Conservation (phyloP, 176 grass and related monocot species). For the Dendrocalamus sinicus region DNA sequence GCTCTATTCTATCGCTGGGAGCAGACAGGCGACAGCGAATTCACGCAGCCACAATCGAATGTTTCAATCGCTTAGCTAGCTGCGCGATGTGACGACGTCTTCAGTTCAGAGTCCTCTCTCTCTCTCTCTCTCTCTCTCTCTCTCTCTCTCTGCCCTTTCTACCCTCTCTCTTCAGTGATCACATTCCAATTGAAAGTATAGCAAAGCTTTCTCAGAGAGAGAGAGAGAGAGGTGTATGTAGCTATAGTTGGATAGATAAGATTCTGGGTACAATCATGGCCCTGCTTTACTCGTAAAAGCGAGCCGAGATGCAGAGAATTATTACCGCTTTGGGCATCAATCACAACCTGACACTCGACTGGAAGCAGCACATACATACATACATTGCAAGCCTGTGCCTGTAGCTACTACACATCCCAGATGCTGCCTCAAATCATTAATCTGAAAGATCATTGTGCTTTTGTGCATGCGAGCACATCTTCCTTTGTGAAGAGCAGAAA, state of each 20-base stretch:
- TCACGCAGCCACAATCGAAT: conserved; percentile 46
- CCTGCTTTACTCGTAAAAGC: conserved; percentile 57
- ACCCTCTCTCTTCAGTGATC: not conserved
- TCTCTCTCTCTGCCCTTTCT: not conserved
- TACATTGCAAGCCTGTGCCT: conserved; percentile 5
- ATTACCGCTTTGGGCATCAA: conserved; percentile 53
- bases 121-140: not conserved
- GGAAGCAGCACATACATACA: not conserved
- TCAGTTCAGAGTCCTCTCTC: not conserved
- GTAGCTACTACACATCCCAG: conserved; percentile 25
- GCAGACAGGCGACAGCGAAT: conserved; percentile 50
- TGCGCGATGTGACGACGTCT: conserved; percentile 25
- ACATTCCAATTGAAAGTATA: not conserved
- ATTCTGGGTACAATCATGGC: conserved; percentile 70
- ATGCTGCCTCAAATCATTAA: conserved; percentile 21
- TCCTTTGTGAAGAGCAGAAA: conserved; percentile 28
- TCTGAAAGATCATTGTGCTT: not conserved
- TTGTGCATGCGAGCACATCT: not conserved
- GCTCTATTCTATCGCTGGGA: conserved; percentile 16
- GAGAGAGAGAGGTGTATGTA: conserved; percentile 32
- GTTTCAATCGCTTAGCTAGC: conserved; percentile 20
- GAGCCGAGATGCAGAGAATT: conserved; percentile 53
- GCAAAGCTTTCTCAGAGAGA: not conserved
- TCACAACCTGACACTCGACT: conserved; percentile 31
- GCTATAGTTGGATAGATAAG: conserved; percentile 67